Conservation (phyloP, 441 rosid genomes). For the Rhodomyrtus psidioides region DNA sequence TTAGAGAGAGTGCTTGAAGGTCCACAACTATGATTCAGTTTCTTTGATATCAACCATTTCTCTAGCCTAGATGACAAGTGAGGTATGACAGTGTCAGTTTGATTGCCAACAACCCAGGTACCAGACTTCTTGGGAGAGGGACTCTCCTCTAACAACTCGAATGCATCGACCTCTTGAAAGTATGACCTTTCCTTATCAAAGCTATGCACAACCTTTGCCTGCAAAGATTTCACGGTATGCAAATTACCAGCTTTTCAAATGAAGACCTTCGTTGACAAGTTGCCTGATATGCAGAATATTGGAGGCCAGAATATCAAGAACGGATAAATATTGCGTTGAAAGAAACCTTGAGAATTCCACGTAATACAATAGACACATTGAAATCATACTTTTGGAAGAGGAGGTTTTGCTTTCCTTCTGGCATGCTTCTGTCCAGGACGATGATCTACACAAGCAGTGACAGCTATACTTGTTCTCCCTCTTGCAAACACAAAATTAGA, state of each 20-base stretch:
- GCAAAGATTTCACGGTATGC: slow-evolving; percentile 4
- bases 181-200: slow-evolving; percentile 68
- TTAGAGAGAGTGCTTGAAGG: slow-evolving; percentile 77
- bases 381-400: slow-evolving; percentile 54
- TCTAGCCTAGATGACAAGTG: slow-evolving; percentile 59
- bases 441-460: slow-evolving; percentile 37
- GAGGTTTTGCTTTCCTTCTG: slow-evolving; percentile 54
- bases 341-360: background rate
- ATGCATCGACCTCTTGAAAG: slow-evolving; percentile 84
- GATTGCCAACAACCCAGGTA: slow-evolving; percentile 56
- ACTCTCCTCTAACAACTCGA: slow-evolving; percentile 91
- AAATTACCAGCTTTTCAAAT: background rate
- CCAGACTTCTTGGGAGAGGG: slow-evolving; percentile 71
- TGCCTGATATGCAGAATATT: background rate
- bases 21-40: slow-evolving; percentile 38
- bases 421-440: slow-evolving; percentile 43
- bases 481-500: slow-evolving; percentile 30
- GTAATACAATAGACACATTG: background rate
- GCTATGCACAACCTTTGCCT: slow-evolving; percentile 45
- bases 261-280: background rate
- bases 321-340: background rate
- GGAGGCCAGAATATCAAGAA: background rate
- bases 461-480: slow-evolving; percentile 88
- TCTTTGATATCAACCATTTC: slow-evolving; percentile 66
- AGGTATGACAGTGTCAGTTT: slow-evolving; percentile 34